Evolutionary conservation across 2,329 filamentous ascomycete genomes (phyloP).

Genomic region (Hymenoscyphus salicellus): DNA sequence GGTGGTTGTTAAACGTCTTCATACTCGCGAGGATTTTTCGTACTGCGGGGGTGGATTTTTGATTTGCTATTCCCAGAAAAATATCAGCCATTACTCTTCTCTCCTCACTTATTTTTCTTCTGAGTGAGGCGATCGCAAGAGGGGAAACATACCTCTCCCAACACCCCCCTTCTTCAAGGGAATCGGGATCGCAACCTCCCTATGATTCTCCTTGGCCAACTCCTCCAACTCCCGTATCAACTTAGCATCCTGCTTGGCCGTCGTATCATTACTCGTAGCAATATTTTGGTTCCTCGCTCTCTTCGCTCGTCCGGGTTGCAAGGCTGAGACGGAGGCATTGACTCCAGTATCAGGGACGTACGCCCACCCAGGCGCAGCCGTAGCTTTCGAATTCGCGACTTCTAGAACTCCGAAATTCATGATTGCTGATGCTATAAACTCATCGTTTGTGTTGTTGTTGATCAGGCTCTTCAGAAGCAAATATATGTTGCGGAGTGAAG

Average conservation of each 20-base stretch:
- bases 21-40: conserved; percentile 76
- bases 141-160: conserved; percentile 37
- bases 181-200: conserved; percentile 69
- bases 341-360: conserved; percentile 72
- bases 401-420: conserved; percentile 78
- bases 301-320: conserved; percentile 62
- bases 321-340: conserved; percentile 52
- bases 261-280: conserved; percentile 61
- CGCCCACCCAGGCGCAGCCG: conserved; percentile 80
- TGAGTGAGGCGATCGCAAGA: neutral
- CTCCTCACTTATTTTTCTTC: too few species aligned
- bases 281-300: conserved; percentile 58
- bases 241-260: conserved; percentile 78
- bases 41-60: conserved; percentile 49
- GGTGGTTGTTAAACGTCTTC: conserved; percentile 79
- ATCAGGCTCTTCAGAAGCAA: conserved; percentile 2
- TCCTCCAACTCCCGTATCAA: conserved; percentile 77
- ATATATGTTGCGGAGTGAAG: too few species aligned
- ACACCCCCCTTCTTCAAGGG: conserved; percentile 52
- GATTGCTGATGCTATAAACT: conserved; percentile 40
- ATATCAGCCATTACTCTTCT: neutral
- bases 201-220: conserved; percentile 75
- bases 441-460: conserved; percentile 3
- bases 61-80: conserved; percentile 31
- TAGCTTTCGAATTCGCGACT: conserved; percentile 66